Conservation (phyloP, 2,329 filamentous ascomycete genomes). For the Ophiostoma sp. region DNA sequence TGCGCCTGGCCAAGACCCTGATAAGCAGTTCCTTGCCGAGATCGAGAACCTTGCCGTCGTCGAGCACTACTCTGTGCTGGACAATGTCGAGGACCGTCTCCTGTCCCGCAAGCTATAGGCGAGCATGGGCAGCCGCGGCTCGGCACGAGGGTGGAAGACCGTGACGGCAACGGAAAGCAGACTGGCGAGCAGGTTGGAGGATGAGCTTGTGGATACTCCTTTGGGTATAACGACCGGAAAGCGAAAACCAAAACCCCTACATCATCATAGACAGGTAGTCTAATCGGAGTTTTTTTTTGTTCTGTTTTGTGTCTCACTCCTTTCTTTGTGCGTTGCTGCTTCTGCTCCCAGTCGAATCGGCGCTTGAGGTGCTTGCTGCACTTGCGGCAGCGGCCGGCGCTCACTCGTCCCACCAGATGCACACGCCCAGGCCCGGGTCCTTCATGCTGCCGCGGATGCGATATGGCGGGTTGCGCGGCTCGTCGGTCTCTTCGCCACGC, state of each 20-base stretch:
- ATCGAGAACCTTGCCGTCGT: constrained; percentile 93
- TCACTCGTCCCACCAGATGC: constrained; percentile 46
- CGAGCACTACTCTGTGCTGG: constrained; percentile 87
- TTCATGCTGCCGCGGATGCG: constrained; percentile 62
- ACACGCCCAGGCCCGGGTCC: constrained; percentile 56
- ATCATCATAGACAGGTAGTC: constrained; percentile 15
- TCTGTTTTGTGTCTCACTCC: neutral
- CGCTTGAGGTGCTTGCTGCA: neutral
- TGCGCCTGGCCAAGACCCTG: constrained; percentile 85
- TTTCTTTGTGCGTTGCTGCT: neutral
- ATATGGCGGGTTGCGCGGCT: constrained; percentile 63
- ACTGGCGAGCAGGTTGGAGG: neutral
- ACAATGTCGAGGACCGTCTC: constrained; percentile 80
- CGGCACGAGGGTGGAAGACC: neutral
- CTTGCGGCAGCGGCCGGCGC: neutral
- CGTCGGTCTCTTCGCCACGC: constrained; percentile 52
- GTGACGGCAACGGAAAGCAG: neutral
- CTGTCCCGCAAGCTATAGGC: constrained; percentile 44
- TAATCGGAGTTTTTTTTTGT: neutral
- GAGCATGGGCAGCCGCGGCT: neutral
- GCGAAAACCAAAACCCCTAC: neutral
- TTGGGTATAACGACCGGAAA: constrained; percentile 3
- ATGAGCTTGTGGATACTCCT: neutral
- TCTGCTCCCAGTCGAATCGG: neutral
- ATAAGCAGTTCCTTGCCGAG: constrained; percentile 90